Base-by-base conservation (phyloP, 805 yeast species). In the Spathaspora girioi region DNA sequence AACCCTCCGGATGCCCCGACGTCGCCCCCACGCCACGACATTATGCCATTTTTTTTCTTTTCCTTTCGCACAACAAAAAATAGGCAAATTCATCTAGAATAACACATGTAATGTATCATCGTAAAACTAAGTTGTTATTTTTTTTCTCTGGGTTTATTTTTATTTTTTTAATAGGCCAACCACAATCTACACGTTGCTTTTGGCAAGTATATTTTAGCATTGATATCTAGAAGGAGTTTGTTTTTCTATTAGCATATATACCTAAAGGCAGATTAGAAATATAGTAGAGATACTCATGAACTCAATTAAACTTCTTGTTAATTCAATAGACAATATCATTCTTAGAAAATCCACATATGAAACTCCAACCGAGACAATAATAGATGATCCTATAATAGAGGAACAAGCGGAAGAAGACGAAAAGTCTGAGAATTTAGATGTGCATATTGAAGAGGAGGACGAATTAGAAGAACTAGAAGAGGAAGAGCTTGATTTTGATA, bases 291-390 rank as follows among this genome's bases (percentile, higher is more conserved):
- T 23, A 23, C 26, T 15, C n/a, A 70, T 70, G 75, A 70, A 70
- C 57, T 68, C 73, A 23, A 61, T 70, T 27, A 69, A 68, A 50
- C 57, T 66, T 14, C 52, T 70, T 45, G 73, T 68, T 43, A 63
- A 60, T 54, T 69, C 73, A 17, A 50, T 70, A 44, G 74, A 70
- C 49, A 57, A 11, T 63, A 61, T 55, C 49, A 64, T 60, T 62
- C 59, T 56, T 47, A 49, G 14, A 41, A 45, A 42, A 29, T 44
- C 27, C 47, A 35, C 17, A 35, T 35, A 9, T 15, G 40, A 35
- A 23, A 23, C 26, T 7, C 40, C 40, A 8, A 29, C 32, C 3
- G 32, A 29, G 14, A 29, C 32, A 11, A 35, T 35, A 14, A 35
- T 35, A 12, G 40, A 35, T 14, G 40, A 35, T 15, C 11, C 40